A percentile compares a stretch with the other conserved stretches of the same genome.
These are phyloP conservation scores for Aspergillus cavernicola DNA, from an alignment of 495 filamentous ascomycete genomes.

Conservation along the genomic window DNA sequence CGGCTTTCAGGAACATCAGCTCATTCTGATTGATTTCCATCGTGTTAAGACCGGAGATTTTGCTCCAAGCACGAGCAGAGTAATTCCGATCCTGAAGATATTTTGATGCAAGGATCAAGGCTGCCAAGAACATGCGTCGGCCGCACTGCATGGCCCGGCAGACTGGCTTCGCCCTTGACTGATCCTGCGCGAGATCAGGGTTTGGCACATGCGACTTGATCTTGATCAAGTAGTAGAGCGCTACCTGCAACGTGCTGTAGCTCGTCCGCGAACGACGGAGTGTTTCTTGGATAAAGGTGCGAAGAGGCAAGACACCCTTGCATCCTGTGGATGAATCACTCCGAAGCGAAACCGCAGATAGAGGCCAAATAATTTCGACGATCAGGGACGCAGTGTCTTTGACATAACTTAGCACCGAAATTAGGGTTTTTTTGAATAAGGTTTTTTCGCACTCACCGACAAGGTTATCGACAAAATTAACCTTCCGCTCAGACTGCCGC, in stretches of 20 bases:
- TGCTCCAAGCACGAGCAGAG: conserved; percentile 95
- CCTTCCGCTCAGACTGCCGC: conserved; percentile 89
- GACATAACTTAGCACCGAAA: conserved; percentile 17
- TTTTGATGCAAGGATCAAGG: conserved; percentile 90
- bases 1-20: conserved; percentile 83
- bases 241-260: conserved; percentile 95
- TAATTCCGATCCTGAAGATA: conserved; percentile 98
- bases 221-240: conserved; percentile 91
- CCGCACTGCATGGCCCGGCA: conserved; percentile 90
- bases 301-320: conserved; percentile 78
- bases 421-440: neutral
- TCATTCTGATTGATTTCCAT: conserved; percentile 95
- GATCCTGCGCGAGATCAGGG: conserved; percentile 82
- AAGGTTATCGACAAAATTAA: conserved; percentile 94
- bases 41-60: conserved; percentile 89
- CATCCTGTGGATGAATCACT: conserved; percentile 43
- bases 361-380: conserved; percentile 96
- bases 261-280: conserved; percentile 90
- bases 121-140: conserved; percentile 93
- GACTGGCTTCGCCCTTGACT: conserved; percentile 66
- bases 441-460: conserved; percentile 73
- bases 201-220: conserved; percentile 87
- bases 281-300: conserved; percentile 96
- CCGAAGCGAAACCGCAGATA: conserved; percentile 47
- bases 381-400: conserved; percentile 96